A percentile compares a stretch with the other conserved stretches of the same genome.
Evolutionary conservation across 306 rosid species (phyloP).

Genomic region (Rubus idaeus): DNA sequence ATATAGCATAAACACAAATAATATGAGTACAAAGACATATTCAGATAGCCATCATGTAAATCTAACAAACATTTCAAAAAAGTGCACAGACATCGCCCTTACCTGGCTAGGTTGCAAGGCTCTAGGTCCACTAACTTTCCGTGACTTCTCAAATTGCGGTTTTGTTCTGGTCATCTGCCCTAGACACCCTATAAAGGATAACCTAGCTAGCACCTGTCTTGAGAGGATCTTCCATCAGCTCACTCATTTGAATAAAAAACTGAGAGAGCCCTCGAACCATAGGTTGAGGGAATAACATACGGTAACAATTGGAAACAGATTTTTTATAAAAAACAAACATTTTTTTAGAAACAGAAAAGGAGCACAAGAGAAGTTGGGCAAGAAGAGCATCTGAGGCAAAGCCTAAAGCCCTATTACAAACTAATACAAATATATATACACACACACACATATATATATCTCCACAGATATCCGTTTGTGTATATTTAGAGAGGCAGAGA

Average conservation of each 20-base stretch:
- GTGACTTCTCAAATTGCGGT: slow-evolving; percentile 96
- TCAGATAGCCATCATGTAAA: slow-evolving; percentile 1
- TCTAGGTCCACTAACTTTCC: slow-evolving; percentile 93
- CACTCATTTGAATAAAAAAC: background rate
- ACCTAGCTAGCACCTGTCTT: slow-evolving; percentile 68
- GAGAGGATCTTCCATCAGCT: slow-evolving; percentile 24
- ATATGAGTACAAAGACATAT: background rate
- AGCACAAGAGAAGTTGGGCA: background rate
- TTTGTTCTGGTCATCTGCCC: slow-evolving; percentile 90
- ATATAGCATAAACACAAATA: background rate
- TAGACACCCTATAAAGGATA: slow-evolving; percentile 69
- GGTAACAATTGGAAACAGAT: background rate
- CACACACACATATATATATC: background rate
- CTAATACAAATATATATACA: background rate
- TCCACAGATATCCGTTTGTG: background rate
- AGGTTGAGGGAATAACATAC: background rate
- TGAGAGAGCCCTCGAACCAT: background rate
- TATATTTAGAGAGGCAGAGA: background rate
- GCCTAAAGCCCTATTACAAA: background rate
- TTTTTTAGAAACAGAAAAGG: background rate
- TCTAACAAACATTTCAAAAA: slow-evolving; percentile 6
- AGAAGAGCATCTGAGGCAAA: background rate
- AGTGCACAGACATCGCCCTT: slow-evolving; percentile 25
- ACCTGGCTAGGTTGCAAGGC: slow-evolving; percentile 99
- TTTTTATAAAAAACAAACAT: background rate